Conservation (phyloP, 345 rosid species). For the Salix brachista region DNA sequence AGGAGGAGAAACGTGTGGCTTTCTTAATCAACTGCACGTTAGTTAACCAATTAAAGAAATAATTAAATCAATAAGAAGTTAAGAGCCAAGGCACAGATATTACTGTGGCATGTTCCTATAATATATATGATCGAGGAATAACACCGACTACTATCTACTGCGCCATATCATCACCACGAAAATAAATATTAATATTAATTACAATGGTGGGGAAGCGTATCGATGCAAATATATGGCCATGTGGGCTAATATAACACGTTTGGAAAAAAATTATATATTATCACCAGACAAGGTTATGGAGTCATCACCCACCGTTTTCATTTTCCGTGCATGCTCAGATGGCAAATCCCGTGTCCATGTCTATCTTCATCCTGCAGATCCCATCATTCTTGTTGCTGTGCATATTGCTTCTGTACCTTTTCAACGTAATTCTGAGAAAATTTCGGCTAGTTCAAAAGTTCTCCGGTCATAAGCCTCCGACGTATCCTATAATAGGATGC, state of each 20-base stretch:
- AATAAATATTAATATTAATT: no score
- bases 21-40: no score
- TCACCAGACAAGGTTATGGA: neutral
- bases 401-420: constrained; percentile 15
- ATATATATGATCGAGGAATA: no score
- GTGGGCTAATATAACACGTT: neutral
- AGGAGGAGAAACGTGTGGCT: no score
- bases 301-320: constrained; percentile 1
- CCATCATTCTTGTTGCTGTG: constrained; percentile 10
- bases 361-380: constrained; percentile 12
- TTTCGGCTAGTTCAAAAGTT: constrained; percentile 12
- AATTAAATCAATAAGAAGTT: no score
- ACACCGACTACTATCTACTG: no score
- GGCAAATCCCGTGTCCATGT: constrained; percentile 17
- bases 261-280: neutral
- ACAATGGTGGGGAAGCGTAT: no score
- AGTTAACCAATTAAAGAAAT: no score
- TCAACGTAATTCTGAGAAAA: constrained; percentile 13
- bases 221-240: no score
- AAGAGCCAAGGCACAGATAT: no score
- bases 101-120: no score
- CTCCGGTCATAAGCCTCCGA: constrained; percentile 34
- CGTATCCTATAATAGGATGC: constrained; percentile 69
- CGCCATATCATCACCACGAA: no score
- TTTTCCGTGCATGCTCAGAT: constrained; percentile 15